A percentile compares a stretch with the other conserved stretches of the same genome.
phyloP scores from a whole-genome alignment of 495 filamentous ascomycete genomes.

The Evernia prunastri region DNA sequence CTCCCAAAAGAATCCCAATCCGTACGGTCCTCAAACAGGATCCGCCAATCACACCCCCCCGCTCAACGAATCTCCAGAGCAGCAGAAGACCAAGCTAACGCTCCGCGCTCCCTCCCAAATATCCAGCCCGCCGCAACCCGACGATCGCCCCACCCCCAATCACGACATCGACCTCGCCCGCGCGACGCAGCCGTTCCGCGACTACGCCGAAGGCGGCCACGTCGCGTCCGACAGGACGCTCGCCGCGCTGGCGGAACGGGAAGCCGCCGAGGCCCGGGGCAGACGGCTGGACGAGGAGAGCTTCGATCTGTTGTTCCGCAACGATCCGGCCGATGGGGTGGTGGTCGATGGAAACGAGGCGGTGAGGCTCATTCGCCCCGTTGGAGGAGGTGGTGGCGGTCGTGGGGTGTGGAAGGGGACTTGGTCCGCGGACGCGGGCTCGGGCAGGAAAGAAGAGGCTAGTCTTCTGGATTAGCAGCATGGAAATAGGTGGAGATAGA shows the following conservation, averaged over 20 bases:
- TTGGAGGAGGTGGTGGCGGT: constrained; percentile 11
- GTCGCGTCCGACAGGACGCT: constrained; percentile 12
- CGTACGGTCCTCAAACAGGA: neutral
- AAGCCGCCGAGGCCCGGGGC: constrained; percentile 6
- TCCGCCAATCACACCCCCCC: neutral
- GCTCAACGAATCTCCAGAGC: neutral
- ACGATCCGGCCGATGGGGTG: neutral
- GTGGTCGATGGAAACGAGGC: neutral
- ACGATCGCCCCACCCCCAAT: neutral
- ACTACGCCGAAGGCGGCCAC: constrained; percentile 21
- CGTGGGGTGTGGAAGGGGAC: constrained; percentile 18
- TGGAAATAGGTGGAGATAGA: too few species aligned
- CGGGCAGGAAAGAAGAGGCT: constrained; percentile 3
- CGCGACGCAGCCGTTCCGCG: constrained; percentile 12
- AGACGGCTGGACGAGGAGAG: constrained; percentile 14
- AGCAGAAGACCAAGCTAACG: neutral
- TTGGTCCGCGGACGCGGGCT: neutral
- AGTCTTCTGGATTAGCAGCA: constrained; percentile 21
- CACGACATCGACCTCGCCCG: neutral
- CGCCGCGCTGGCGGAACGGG: constrained; percentile 1
- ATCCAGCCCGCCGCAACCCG: neutral
- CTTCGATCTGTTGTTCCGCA: constrained; percentile 10
- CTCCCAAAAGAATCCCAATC: neutral
- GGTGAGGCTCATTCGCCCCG: constrained; percentile 14
- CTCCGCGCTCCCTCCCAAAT: neutral